These are phyloP conservation scores for Coccomyxa subellipsoidea DNA, from an alignment of 163 green algal species.

Conservation along the genomic window DNA sequence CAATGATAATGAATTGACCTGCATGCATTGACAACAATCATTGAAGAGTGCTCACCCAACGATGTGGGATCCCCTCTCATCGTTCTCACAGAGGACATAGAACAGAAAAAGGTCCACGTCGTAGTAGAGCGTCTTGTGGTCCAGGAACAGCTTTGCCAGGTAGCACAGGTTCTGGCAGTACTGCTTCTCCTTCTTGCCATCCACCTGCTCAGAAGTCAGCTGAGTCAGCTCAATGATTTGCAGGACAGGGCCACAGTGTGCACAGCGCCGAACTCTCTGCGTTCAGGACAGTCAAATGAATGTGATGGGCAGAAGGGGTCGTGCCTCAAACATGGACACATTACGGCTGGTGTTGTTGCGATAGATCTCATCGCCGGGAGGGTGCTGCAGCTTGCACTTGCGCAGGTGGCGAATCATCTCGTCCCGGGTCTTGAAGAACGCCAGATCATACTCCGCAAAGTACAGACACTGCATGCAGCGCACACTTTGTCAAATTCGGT, in stretches of 20 bases:
- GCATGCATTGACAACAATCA: not conserved
- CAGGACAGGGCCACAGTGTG: not conserved
- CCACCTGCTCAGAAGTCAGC: constrained; percentile 48
- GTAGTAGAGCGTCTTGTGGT: constrained; percentile 99
- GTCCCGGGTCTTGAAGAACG: constrained; percentile 88
- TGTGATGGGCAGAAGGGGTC: constrained; percentile 13
- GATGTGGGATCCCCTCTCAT: constrained; percentile 83
- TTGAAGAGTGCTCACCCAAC: constrained; percentile 59
- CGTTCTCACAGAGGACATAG: constrained; percentile 97
- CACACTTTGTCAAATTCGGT: not conserved
- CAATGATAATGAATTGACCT: not conserved
- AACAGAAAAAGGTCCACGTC: constrained; percentile 99
- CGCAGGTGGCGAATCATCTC: constrained; percentile 91
- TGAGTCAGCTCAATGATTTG: not conserved
- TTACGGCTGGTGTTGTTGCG: constrained; percentile 55
- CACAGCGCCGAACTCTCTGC: not conserved
- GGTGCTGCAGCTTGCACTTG: constrained; percentile 87
- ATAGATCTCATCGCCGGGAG: constrained; percentile 98
- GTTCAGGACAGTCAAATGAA: not conserved
- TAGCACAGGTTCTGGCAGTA: constrained; percentile 99
- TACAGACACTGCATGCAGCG: constrained; percentile 46
- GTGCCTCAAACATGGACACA: constrained; percentile 91
- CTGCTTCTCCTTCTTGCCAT: constrained; percentile 82
- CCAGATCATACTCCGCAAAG: constrained; percentile 61
- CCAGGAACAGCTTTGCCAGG: constrained; percentile 98